These are phyloP conservation scores for Suhomyces kunorum DNA, from an alignment of 1,139 yeast genomes.

Conservation along the genomic window DNA sequence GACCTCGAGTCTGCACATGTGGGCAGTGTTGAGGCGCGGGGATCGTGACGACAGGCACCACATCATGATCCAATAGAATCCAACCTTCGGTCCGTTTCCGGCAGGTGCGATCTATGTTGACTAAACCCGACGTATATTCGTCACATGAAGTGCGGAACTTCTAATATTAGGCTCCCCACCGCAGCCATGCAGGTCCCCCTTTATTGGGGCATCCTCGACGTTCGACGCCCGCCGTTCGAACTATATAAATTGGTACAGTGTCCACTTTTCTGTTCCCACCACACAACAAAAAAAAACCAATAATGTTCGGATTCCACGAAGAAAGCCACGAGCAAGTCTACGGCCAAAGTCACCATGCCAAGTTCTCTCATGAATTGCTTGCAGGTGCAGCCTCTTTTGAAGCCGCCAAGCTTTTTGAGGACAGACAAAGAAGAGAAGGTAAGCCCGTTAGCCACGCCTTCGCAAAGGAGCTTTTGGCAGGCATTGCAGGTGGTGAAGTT, in stretches of 20 bases:
- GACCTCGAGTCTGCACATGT: no score
- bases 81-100: no score
- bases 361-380: constrained; percentile 34
- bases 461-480: constrained; percentile 34
- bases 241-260: background rate
- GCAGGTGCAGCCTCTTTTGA: constrained; percentile 40
- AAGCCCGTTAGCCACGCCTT: constrained; percentile 34
- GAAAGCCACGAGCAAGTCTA: constrained; percentile 27
- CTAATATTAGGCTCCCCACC: no score
- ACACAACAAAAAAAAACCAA: background rate
- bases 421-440: constrained; percentile 36
- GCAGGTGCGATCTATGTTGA: no score
- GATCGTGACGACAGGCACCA: no score
- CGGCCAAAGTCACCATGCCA: constrained; percentile 34
- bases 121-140: no score
- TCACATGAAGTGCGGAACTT: no score
- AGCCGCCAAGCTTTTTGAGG: constrained; percentile 35
- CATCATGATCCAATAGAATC: no score
- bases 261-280: background rate
- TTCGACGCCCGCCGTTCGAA: background rate
- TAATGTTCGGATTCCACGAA: constrained; percentile 24
- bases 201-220: no score
- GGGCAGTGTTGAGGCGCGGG: no score
- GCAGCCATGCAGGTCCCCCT: no score
- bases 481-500: constrained; percentile 36